Percentiles rank a stretch among this genome's conserved stretches.
These are phyloP conservation scores for Axilococcus clingmanii DNA, from an alignment of 139 green algal species.

Conservation along the genomic window DNA sequence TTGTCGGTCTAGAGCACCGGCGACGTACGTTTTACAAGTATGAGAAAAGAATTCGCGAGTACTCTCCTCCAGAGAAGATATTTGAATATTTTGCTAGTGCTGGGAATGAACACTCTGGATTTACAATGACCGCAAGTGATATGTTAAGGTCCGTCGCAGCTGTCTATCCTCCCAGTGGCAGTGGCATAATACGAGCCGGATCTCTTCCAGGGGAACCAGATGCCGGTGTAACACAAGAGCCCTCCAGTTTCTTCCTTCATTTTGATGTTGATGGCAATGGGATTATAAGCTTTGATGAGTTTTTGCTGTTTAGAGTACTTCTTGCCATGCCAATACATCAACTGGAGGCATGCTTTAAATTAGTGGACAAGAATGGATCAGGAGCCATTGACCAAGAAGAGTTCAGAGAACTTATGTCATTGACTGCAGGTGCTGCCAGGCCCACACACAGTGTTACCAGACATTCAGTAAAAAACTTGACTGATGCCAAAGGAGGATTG, in stretches of 20 bases:
- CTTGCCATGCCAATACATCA: conserved; percentile 41
- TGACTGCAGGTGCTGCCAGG: not conserved
- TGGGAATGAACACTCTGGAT: not conserved
- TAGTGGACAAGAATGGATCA: conserved; percentile 56
- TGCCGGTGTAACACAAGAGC: conserved; percentile 10
- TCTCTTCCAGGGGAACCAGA: conserved; percentile 42
- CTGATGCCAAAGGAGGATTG: conserved; percentile 12
- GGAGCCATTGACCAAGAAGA: conserved; percentile 44
- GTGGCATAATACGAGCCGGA: conserved; percentile 40
- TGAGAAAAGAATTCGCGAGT: conserved; percentile 69
- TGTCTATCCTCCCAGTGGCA: conserved; percentile 58
- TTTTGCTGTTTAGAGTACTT: conserved; percentile 61
- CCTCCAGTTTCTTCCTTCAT: conserved; percentile 31
- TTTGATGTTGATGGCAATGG: conserved; percentile 64
- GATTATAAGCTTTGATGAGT: conserved; percentile 63
- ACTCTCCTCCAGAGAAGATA: conserved; percentile 65
- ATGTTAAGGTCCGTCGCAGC: conserved; percentile 52
- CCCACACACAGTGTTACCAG: not conserved
- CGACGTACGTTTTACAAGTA: conserved; percentile 62
- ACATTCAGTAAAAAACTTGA: not conserved
- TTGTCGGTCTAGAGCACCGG: conserved; percentile 23
- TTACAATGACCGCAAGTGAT: conserved; percentile 37
- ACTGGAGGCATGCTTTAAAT: conserved; percentile 43
- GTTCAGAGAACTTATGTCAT: conserved; percentile 22
- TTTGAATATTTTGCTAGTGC: conserved; percentile 72